Conservation (phyloP, 192 early-diverging fungal genomes). For the Gamsiella multidivaricata region DNA sequence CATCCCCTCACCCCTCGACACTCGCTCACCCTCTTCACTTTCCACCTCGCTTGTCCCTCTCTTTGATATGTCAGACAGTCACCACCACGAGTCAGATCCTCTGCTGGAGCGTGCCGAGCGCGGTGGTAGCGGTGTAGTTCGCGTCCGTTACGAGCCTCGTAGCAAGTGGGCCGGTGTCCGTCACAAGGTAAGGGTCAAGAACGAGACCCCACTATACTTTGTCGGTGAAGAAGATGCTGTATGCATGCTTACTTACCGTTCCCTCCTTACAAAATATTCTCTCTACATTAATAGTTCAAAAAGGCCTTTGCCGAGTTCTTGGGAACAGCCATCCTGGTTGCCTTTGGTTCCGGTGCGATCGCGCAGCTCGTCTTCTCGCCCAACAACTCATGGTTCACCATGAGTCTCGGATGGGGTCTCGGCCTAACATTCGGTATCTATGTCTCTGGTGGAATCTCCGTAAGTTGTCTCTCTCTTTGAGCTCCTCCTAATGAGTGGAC, state of each 20-base stretch:
- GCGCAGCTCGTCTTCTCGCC: slow-evolving; percentile 56
- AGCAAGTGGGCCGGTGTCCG: slow-evolving; percentile 49
- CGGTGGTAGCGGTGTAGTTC: slow-evolving; percentile 10
- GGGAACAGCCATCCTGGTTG: slow-evolving; percentile 74
- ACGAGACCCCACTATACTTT: too few relatives aligned
- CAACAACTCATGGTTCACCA: slow-evolving; percentile 56
- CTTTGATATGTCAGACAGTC: not conserved
- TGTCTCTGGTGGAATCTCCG: slow-evolving; percentile 70
- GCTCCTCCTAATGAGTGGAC: too few relatives aligned
- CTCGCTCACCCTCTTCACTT: not conserved
- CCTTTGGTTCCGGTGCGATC: slow-evolving; percentile 74
- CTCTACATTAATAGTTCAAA: slow-evolving; percentile 17
- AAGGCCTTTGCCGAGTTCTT: slow-evolving; percentile 78
- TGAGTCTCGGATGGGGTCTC: slow-evolving; percentile 73
- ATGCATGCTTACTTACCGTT: not conserved
- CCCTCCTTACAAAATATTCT: not conserved
- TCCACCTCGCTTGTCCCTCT: not conserved
- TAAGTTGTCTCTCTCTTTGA: too few relatives aligned
- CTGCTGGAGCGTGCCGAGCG: slow-evolving; percentile 39
- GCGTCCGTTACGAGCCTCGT: slow-evolving; percentile 22
- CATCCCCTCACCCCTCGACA: not conserved
- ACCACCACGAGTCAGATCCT: slow-evolving; percentile 26
- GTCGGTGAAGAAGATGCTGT: too few relatives aligned
- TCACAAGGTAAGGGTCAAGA: slow-evolving; percentile 45
- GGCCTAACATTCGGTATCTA: slow-evolving; percentile 73